Conservation (phyloP, 352 stramenopile species). For the Phytophthora hibernalis region DNA sequence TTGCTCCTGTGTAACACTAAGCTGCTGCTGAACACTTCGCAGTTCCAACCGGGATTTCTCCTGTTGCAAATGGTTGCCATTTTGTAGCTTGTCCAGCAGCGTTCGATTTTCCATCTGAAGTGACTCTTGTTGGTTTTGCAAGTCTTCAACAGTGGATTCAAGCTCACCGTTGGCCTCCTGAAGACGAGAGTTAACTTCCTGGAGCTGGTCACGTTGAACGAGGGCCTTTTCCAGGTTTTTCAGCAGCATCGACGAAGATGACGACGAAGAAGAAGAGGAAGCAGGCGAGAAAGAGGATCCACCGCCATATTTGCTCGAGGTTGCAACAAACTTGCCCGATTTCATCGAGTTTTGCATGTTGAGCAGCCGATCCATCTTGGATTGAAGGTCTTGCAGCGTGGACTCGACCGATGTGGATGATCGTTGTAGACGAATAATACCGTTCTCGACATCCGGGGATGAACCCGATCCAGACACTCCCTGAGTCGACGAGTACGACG, state of each 20-base stretch:
- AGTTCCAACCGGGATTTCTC: constrained; percentile 78
- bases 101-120: constrained; percentile 76
- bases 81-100: constrained; percentile 74
- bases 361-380: constrained; percentile 83
- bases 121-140: constrained; percentile 63
- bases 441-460: constrained; percentile 61
- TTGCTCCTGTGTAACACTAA: constrained; percentile 72
- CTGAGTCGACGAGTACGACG: constrained; percentile 15
- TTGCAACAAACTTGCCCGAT: constrained; percentile 49
- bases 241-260: constrained; percentile 53
- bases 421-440: constrained; percentile 71
- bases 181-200: constrained; percentile 59
- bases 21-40: constrained; percentile 63
- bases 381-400: constrained; percentile 71
- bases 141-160: constrained; percentile 64
- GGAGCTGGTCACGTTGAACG: constrained; percentile 66
- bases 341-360: constrained; percentile 65
- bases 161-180: constrained; percentile 59
- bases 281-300: constrained; percentile 23
- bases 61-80: constrained; percentile 69
- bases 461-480: constrained; percentile 20
- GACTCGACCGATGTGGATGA: constrained; percentile 85
- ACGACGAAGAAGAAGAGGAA: constrained; percentile 42
- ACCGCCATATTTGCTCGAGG: constrained; percentile 33
- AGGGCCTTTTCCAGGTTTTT: constrained; percentile 85